Evolutionary conservation across 2,329 filamentous ascomycete species (phyloP).

Genomic region (Tolypocladium inflatum): DNA sequence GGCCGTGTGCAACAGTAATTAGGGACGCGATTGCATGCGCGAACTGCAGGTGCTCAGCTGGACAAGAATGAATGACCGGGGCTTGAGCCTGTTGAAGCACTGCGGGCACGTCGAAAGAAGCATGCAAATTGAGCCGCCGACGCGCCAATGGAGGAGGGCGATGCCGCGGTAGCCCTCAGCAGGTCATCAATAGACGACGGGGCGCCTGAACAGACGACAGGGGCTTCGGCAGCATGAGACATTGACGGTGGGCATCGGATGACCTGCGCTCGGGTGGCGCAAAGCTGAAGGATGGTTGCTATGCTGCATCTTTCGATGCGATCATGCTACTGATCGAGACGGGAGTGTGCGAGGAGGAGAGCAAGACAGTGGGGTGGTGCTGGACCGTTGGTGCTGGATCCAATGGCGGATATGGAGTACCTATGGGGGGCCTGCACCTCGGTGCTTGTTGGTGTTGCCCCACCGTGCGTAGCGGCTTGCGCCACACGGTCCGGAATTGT

Average conservation of each 20-base stretch:
- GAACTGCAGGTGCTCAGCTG: neutral
- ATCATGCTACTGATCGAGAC: neutral
- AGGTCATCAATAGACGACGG: neutral
- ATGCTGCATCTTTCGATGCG: neutral
- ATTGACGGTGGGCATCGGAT: neutral
- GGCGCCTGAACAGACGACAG: neutral
- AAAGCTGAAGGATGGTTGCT: neutral
- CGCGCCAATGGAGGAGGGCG: neutral
- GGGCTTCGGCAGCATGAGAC: neutral
- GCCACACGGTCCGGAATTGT: neutral
- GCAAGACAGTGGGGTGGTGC: neutral
- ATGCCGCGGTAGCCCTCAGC: neutral
- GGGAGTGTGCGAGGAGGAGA: neutral
- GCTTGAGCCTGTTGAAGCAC: neutral
- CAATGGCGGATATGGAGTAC: neutral
- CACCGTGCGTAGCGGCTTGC: neutral
- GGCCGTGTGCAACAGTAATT: neutral
- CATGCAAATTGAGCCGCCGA: neutral
- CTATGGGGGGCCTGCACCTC: neutral
- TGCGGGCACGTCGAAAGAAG: neutral
- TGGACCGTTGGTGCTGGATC: neutral
- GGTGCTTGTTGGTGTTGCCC: neutral
- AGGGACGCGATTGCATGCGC: neutral
- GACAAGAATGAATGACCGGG: neutral
- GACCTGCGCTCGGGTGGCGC: neutral